Evolutionary conservation across 257 asterid genomes (phyloP).

Genomic region (Solanum dulcamara): DNA sequence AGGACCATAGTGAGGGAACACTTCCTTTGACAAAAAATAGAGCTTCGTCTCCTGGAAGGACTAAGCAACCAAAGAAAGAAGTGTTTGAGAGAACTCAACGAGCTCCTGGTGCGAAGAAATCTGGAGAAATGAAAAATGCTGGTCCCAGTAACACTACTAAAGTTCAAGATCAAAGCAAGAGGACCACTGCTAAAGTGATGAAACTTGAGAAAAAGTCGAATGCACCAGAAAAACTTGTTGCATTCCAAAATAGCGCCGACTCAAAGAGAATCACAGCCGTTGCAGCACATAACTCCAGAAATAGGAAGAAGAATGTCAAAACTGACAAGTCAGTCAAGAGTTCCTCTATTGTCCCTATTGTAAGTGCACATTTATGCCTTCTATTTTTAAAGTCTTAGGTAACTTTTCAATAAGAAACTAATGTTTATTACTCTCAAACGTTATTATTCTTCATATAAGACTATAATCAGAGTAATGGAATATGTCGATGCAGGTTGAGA

Average conservation of each 20-base stretch:
- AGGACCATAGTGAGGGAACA: not conserved
- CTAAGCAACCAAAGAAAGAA: conserved; percentile 1
- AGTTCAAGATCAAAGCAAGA: not conserved
- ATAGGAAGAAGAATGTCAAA: conserved; percentile 24
- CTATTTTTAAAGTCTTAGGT: not conserved
- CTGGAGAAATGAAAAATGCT: not conserved
- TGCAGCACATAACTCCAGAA: conserved; percentile 1
- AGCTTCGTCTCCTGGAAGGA: not conserved
- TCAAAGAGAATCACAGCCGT: not conserved
- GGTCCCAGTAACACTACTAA: not conserved
- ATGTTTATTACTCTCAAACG: not conserved
- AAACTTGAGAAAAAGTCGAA: conserved; percentile 7
- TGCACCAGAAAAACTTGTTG: conserved; percentile 4
- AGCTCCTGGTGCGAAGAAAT: not conserved
- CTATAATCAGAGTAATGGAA: not conserved
- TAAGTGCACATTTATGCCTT: conserved; percentile 3
- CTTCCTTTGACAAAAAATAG: not conserved
- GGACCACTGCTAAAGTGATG: not conserved
- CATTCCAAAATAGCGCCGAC: not conserved
- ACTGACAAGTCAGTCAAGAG: conserved; percentile 19
- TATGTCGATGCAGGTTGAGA: conserved; percentile 35
- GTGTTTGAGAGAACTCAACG: not conserved
- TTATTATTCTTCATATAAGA: not conserved
- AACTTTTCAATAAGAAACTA: not conserved
- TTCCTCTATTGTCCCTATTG: conserved; percentile 22